Evolutionary conservation across 1,139 yeast genomes (phyloP).

Genomic region (Ogataea hybrid): DNA sequence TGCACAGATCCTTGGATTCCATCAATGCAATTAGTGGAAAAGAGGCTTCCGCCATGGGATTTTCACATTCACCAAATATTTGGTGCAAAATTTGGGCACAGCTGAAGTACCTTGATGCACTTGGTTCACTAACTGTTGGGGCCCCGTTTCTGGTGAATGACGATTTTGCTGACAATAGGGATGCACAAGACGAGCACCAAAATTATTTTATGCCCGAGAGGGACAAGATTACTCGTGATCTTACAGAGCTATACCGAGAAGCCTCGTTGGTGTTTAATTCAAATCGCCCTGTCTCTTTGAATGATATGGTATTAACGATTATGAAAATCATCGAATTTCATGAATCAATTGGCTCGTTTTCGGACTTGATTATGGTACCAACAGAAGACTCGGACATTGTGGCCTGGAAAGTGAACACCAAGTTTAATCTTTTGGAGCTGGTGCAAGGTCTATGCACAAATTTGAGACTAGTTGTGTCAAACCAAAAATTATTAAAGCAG

Average conservation of each 20-base stretch:
- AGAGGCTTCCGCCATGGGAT: not conserved
- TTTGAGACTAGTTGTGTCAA: constrained; percentile 2
- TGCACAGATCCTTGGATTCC: constrained; percentile 16
- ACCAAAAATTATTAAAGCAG: constrained; percentile 5
- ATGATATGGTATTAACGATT: constrained; percentile 13
- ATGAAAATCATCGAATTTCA: constrained; percentile 12
- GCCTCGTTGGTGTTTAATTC: constrained; percentile 14
- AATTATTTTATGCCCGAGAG: not conserved
- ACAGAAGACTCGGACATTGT: not conserved
- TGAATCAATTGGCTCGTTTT: constrained; percentile 12
- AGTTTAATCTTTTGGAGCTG: constrained; percentile 8
- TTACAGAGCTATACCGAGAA: constrained; percentile 12
- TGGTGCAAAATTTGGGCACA: constrained; percentile 20
- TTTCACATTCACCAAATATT: constrained; percentile 1
- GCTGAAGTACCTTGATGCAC: constrained; percentile 19
- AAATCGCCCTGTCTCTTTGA: constrained; percentile 15
- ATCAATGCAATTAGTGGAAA: constrained; percentile 4
- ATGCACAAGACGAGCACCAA: constrained; percentile 1
- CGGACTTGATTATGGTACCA: constrained; percentile 7
- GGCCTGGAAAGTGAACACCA: constrained; percentile 4
- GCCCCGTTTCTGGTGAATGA: constrained; percentile 22
- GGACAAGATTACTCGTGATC: constrained; percentile 1
- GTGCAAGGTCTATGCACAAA: constrained; percentile 9
- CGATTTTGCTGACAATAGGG: constrained; percentile 13
- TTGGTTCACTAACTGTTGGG: constrained; percentile 18